Conservation (phyloP, 768 basidiomycete genomes). For the Boletus sp. region DNA sequence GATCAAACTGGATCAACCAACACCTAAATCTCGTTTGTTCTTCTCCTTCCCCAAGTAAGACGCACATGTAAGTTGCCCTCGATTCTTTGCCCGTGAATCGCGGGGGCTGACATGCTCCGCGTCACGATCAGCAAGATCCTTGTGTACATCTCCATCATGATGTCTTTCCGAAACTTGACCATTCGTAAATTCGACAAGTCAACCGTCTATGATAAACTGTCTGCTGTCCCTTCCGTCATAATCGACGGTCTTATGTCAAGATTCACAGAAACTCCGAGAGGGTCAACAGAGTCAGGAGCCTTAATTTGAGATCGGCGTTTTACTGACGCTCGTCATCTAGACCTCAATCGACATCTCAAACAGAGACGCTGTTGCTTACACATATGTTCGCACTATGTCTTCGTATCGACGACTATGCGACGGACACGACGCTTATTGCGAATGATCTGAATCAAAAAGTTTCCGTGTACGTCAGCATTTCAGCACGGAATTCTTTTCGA, state of each 20-base stretch:
- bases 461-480: constrained; percentile 50
- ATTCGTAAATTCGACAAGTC: constrained; percentile 45
- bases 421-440: constrained; percentile 65
- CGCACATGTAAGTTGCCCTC: constrained; percentile 49
- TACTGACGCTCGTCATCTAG: constrained; percentile 24
- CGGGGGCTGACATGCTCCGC: background rate
- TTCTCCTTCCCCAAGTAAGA: constrained; percentile 51
- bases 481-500: background rate
- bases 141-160: constrained; percentile 79
- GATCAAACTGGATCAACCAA: constrained; percentile 69
- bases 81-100: background rate
- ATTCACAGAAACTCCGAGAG: constrained; percentile 76
- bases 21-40: constrained; percentile 47
- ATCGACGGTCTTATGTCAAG: constrained; percentile 71
- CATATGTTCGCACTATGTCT: constrained; percentile 82
- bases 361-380: constrained; percentile 67
- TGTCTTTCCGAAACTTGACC: constrained; percentile 57
- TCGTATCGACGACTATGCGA: constrained; percentile 71
- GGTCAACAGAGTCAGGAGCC: constrained; percentile 54
- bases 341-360: constrained; percentile 59
- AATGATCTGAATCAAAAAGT: constrained; percentile 67
- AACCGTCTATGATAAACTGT: constrained; percentile 53
- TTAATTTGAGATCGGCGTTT: background rate
- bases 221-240: constrained; percentile 56
- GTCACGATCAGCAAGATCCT: constrained; percentile 57